Base-by-base conservation (phyloP, 1,284 basidiomycete species). In the Cutaneotrichosporon cyanovorans region DNA sequence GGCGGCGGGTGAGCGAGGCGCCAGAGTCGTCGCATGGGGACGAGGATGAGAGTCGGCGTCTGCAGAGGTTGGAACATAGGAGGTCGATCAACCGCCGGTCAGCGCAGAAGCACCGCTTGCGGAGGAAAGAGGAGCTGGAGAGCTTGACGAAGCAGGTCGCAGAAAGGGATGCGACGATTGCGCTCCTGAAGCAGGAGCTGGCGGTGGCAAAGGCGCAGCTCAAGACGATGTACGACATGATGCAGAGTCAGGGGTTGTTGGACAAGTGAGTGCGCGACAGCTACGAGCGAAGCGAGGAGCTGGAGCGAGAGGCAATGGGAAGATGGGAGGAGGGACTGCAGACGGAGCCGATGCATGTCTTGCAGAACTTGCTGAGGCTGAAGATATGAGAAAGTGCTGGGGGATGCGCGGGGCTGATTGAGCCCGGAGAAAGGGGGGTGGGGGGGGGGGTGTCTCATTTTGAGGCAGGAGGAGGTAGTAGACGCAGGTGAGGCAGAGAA, bases 41-140 rank as follows among this genome's bases (percentile, higher is more conserved):
- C 4, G 45, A 39, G 5, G 50, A 45, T 19, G 50, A 52, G 36
- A 35, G 41, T 21, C 20, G 34, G n/a, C 50, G 50, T 2, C 21
- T 45, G 4, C 45, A 46, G n/a, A 37, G 48, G 18, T 45, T 56
- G 5, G 54, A 56, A 25, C 54, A 53, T 42, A 51, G 55, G 9
- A 43, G 55, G 18, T 48, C 46, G n/a, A 56, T 56, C 46, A 56
- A 56, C 40, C 49, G 55, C 31, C 45, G 48, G 14, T 53, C 51
- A 9, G 55, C 55, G 14, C 55, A 53, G 45, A 56, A 53, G 41
- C 51, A 53, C 49, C 55, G 55, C 18, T 35, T 53, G 38, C 40
- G 51, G 8, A 46, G 55, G 16, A 56, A 56, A 28, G 55, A 51
- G 41, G 55, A 56, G 46, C 44, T 53, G 36, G 51, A 51, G 42